These are phyloP conservation scores for Colletotrichum spaethianum DNA, from an alignment of 2,329 filamentous ascomycete species.

Conservation along the genomic window DNA sequence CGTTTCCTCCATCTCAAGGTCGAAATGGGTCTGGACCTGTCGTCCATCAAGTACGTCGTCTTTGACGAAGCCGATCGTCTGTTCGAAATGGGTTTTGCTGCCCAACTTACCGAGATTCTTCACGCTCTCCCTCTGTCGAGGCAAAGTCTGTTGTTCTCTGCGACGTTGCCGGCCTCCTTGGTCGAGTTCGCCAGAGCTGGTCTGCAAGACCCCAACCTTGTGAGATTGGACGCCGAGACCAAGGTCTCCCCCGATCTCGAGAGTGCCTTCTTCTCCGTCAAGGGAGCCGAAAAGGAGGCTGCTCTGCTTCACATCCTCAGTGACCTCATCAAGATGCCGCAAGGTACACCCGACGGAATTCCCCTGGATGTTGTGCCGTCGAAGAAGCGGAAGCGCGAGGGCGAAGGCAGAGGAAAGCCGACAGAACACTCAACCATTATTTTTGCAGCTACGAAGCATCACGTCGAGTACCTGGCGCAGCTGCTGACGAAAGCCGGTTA, in stretches of 20 bases:
- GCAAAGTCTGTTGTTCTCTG: constrained; percentile 95
- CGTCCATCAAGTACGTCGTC: constrained; percentile 92
- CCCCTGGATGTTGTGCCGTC: constrained; percentile 61
- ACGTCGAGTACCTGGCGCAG: constrained; percentile 91
- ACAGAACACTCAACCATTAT: constrained; percentile 94
- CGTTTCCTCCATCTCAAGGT: constrained; percentile 97
- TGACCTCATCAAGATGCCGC: constrained; percentile 93
- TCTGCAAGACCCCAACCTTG: constrained; percentile 90
- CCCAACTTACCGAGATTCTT: constrained; percentile 93
- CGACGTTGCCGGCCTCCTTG: constrained; percentile 91
- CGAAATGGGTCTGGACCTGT: constrained; percentile 94
- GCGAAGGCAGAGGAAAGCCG: constrained; percentile 76
- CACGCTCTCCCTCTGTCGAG: constrained; percentile 86
- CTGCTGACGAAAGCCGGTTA: constrained; percentile 88
- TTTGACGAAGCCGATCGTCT: constrained; percentile 98
- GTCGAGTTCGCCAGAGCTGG: constrained; percentile 97
- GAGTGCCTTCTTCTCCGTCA: constrained; percentile 94
- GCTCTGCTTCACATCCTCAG: constrained; percentile 90
- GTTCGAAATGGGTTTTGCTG: constrained; percentile 98
- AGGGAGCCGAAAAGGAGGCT: constrained; percentile 93
- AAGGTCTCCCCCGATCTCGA: constrained; percentile 98
- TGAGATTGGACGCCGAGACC: constrained; percentile 92
- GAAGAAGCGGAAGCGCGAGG: constrained; percentile 82
- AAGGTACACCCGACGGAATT: constrained; percentile 69
- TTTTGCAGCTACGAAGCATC: constrained; percentile 95